phyloP scores from a whole-genome alignment of 148 eudicot species.

The Polygonum maritimum region DNA sequence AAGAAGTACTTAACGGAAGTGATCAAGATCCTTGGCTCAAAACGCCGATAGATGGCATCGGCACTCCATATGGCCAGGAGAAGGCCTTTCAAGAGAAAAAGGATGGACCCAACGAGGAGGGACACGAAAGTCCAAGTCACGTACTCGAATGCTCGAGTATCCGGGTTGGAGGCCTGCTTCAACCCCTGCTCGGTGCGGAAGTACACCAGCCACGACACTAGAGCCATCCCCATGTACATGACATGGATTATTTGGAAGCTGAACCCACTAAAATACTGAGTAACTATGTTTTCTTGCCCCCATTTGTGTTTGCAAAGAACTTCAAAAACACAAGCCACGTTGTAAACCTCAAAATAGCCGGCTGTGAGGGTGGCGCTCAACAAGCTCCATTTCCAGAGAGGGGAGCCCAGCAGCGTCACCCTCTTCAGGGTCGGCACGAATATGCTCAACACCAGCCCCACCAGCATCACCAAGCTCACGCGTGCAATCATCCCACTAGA shows the following conservation, averaged over 20 bases:
- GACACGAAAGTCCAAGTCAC: neutral
- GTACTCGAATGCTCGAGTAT: neutral
- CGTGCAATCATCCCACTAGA: neutral
- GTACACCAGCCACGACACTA: neutral
- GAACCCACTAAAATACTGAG: too few relatives aligned
- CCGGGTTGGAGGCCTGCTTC: too few relatives aligned
- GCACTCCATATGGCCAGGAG: neutral
- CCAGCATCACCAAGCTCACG: neutral
- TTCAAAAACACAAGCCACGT: too few relatives aligned
- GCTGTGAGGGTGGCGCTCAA: neutral
- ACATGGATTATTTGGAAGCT: too few relatives aligned
- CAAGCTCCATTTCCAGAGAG: slow-evolving; percentile 2
- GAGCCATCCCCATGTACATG: too few relatives aligned
- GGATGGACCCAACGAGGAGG: neutral
- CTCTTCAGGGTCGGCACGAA: neutral
- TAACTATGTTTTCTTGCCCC: too few relatives aligned
- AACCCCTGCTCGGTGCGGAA: neutral
- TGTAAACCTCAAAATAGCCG: too few relatives aligned
- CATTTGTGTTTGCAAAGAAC: too few relatives aligned
- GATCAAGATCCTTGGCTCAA: neutral
- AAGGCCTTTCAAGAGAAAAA: neutral
- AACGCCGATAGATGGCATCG: too few relatives aligned
- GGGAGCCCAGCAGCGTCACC: neutral
- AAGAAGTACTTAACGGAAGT: too few relatives aligned
- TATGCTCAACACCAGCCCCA: neutral